These are phyloP conservation scores for Bromus sterilis DNA, from an alignment of 176 grass and related monocot species.

Conservation along the genomic window DNA sequence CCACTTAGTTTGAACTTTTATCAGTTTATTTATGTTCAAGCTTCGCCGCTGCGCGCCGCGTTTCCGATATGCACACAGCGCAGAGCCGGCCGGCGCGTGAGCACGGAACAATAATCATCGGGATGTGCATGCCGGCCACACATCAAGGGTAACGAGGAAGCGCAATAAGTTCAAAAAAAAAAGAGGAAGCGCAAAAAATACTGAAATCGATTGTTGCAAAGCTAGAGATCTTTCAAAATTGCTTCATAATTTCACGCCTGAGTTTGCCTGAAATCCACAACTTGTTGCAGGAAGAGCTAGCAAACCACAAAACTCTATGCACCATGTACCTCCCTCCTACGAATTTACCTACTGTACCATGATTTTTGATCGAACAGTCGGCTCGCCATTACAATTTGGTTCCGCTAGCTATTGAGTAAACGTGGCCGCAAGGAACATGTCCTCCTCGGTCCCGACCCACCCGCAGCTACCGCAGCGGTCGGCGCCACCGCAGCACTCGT, in stretches of 20 bases:
- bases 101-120: not conserved
- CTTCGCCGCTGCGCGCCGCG: not conserved
- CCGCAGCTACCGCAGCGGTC: constrained; percentile 30
- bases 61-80: not conserved
- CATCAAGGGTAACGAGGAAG: not conserved
- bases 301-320: too few relatives aligned
- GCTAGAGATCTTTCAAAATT: not conserved
- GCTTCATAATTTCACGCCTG: not conserved
- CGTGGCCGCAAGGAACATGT: constrained; percentile 54
- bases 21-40: not conserved
- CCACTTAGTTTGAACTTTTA: not conserved
- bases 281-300: not conserved
- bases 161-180: too few relatives aligned
- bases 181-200: not conserved
- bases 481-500: constrained; percentile 10
- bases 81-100: not conserved
- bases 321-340: too few relatives aligned
- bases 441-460: constrained; percentile 54
- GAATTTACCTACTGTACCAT: not conserved
- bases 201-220: not conserved
- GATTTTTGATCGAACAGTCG: too few relatives aligned
- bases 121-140: too few relatives aligned
- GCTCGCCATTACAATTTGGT: not conserved
- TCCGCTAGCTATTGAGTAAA: not conserved
- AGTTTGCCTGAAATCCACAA: not conserved